Evolutionary conservation across 73 alveolate species (phyloP), one percentile per base, ranked within the genome.

Genomic region (Paramecium octaurelia): DNA sequence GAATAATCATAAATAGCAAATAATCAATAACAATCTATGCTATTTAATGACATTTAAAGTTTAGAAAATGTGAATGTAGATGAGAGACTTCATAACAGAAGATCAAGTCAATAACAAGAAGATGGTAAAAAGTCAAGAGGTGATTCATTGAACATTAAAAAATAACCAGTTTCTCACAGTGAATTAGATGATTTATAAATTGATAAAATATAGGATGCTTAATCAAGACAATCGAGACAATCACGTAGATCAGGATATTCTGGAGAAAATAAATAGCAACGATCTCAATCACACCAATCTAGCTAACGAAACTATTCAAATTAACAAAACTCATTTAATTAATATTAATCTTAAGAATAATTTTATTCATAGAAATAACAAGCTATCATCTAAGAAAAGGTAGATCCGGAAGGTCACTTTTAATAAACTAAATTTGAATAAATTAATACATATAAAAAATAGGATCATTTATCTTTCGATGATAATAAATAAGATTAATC

Each of bases 151-250:
- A 64, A 27, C 20, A 64, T 64, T 8, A 64, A 64, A 34, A 64
- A 64, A 64, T 64, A 64, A 24, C 84, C 84, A 27, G 46, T 64
- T 27, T 64, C 84, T 14, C 84, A 64, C 12, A 64, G 84, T 8
- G 84, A 64, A 64, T 64, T 64, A 64, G 84, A 64, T 64, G 84
- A 64, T 31, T 64, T 64, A 18, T 64, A 64, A 64, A 31, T 64
- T 64, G 84, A 64, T 12, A 64, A 64, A 64, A 1, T 31, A 6
- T 64, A 64, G 31, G 84, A 64, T 64, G 46, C 54, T 14, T 64
- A 23, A 24, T 64, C 84, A 31, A 64, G 84, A 64, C 31, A 64
- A 64, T 64, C 83, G 6, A 64, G 83, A 20, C 11, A 54, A 54
- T 54, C 69, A 54, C 14, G 20, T 54, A 20, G 21, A 16, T 54